phyloP scores from a whole-genome alignment of 192 early-diverging fungal species.

The Allomyces macrogynus region DNA sequence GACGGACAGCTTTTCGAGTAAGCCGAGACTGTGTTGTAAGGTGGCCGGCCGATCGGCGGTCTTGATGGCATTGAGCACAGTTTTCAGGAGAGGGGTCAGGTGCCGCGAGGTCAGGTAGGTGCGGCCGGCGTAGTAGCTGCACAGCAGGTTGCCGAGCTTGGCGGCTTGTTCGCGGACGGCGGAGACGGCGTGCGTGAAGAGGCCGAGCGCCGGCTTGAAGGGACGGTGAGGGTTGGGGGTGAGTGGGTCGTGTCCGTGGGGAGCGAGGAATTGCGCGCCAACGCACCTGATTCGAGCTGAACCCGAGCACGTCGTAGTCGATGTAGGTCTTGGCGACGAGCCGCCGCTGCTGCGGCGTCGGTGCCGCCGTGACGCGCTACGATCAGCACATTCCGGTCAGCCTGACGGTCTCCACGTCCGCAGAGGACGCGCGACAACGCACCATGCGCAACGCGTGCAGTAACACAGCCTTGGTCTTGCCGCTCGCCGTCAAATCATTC shows the following conservation, averaged over 20 bases:
- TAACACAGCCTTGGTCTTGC: constrained; percentile 6
- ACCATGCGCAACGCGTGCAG: constrained; percentile 18
- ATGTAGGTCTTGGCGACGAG: constrained; percentile 8
- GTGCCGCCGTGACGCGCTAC: constrained; percentile 1
- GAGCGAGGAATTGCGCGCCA: too few species aligned
- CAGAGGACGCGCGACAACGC: too few species aligned
- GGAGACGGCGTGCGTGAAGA: background rate
- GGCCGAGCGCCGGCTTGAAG: background rate
- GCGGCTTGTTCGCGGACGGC: background rate
- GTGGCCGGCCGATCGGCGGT: background rate
- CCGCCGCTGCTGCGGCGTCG: constrained; percentile 3
- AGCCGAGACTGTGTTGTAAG: background rate
- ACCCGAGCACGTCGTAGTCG: constrained; percentile 11
- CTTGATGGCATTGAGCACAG: background rate
- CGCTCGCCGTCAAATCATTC: constrained; percentile 7
- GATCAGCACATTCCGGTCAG: background rate
- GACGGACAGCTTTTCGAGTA: background rate
- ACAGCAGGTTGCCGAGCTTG: background rate
- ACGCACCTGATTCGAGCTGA: constrained; percentile 7
- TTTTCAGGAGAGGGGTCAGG: background rate
- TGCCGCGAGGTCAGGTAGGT: background rate
- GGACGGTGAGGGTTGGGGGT: too few species aligned
- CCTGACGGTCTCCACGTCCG: too few species aligned
- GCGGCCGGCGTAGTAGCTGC: background rate
- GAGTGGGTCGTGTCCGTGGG: too few species aligned